Evolutionary conservation across 2,329 filamentous ascomycete species (phyloP).

Genomic region (Colletotrichum viniferum): DNA sequence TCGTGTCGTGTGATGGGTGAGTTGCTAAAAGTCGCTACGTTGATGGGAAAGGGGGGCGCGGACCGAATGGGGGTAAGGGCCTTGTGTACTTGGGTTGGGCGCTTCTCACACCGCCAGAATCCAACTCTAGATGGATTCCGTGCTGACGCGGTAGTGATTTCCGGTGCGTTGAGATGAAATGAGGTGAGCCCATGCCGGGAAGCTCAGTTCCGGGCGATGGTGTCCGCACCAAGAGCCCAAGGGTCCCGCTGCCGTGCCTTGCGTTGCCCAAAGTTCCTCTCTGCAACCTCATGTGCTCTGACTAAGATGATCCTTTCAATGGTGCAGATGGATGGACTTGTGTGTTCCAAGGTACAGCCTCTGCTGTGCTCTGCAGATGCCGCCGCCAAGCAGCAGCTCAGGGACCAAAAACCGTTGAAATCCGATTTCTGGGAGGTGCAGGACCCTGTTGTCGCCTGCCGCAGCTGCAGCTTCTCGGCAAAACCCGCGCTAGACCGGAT

Average conservation of each 20-base stretch:
- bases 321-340: background rate
- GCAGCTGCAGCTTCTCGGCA: background rate
- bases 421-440: background rate
- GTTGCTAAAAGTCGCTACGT: background rate
- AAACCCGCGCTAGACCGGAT: constrained; percentile 3
- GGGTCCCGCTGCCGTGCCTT: background rate
- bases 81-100: background rate
- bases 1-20: background rate
- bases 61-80: background rate
- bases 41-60: background rate
- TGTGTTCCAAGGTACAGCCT: background rate
- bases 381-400: background rate
- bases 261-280: background rate
- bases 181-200: constrained; percentile 18
- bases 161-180: background rate
- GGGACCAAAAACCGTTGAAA: background rate
- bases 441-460: background rate
- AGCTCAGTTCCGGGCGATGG: constrained; percentile 14
- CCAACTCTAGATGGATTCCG: background rate
- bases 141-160: background rate
- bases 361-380: background rate
- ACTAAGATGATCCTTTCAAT: background rate
- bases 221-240: background rate
- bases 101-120: background rate
- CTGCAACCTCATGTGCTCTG: background rate